Base-by-base conservation (phyloP, 208 protist genomes). In the Phytomonas sp. region DNA sequence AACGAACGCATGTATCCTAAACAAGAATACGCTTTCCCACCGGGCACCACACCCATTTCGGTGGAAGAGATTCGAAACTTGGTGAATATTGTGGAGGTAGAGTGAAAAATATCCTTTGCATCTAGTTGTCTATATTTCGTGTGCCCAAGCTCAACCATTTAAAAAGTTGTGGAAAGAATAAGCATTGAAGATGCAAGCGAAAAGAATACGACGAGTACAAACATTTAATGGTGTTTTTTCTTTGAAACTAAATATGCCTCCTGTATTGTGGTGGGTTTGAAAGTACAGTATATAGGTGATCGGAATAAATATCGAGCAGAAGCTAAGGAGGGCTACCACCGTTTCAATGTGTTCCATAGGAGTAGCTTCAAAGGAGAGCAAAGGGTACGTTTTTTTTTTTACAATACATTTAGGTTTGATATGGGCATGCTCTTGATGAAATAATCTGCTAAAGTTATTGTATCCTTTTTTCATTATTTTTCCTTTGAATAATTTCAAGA, bases 1-100 rank as follows among this genome's bases (percentile, higher is more conserved):
- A 93, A 93, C 76, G 78, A 91, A 72, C 91, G 91, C 37, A 88
- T 76, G 72, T 79, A 87, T 81, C 91, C 91, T 4, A 84, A 83
- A 33, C 87, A 90, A 63, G 76, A 93, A 8, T 79, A 93, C 46
- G 40, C 56, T 17, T 79, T 96, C 15, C 83, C 88, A 20, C 85
- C 91, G 31, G 91, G 91, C 51, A 96, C 88, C 15, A 93, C 91
- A 26, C 85, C 83, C 46, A 69, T 96, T 23, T 70, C 84, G 30
- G 68, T 66, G 46, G 84, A 93, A 70, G 91, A 96, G 72, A 89
- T 96, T 61, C 86, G 82, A 53, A 62, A 88, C 28, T 77, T 94
- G 40, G 88, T 96, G 56, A 77, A 79, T 28, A 88, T 96, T 66
- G 84, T 83, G 1, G 85, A 96, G 40, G 67, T 91, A 53, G 79